A percentile compares a stretch with the other conserved stretches of the same genome.
phyloP scores from a whole-genome alignment of 495 filamentous ascomycete species.

The Friedmanniomyces simplex region DNA sequence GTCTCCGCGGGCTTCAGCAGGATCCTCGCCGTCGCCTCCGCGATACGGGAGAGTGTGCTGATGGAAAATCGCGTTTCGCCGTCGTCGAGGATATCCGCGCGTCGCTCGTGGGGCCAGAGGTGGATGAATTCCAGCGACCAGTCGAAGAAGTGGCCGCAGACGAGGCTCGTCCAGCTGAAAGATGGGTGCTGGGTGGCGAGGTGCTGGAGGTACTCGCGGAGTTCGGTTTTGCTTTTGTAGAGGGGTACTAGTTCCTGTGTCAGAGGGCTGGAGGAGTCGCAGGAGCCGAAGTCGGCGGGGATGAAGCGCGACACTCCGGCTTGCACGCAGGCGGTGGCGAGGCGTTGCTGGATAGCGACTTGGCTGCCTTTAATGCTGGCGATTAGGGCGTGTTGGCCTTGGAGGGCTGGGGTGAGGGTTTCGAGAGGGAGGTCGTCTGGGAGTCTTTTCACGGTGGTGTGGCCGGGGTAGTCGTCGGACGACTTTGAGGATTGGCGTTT shows the following conservation, averaged over 20 bases:
- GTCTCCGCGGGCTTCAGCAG: conserved; percentile 35
- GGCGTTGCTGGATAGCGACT: conserved; percentile 22
- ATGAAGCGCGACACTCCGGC: conserved; percentile 35
- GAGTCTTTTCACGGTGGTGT: not conserved
- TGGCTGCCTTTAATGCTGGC: conserved; percentile 28
- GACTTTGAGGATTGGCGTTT: conserved; percentile 34
- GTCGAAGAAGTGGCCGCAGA: conserved; percentile 43
- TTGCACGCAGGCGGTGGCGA: conserved; percentile 31
- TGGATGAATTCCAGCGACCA: conserved; percentile 39
- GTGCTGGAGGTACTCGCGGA: conserved; percentile 37
- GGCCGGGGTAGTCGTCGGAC: conserved; percentile 7
- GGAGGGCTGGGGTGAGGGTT: conserved; percentile 35
- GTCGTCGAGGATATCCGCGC: conserved; percentile 38
- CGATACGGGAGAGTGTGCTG: conserved; percentile 36
- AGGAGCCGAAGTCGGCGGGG: conserved; percentile 33
- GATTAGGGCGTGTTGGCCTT: conserved; percentile 42
- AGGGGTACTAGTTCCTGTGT: conserved; percentile 32
- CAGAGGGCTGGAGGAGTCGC: conserved; percentile 25
- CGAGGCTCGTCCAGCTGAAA: conserved; percentile 42
- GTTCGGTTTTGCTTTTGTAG: conserved; percentile 36
- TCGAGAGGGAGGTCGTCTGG: conserved; percentile 34
- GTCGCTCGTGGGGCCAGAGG: conserved; percentile 34
- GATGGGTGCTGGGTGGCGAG: conserved; percentile 30
- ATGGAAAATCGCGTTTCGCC: conserved; percentile 33
- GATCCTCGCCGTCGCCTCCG: conserved; percentile 32